These are phyloP conservation scores for Anaeramoeba ignava DNA, from an alignment of 78 protist species.

Conservation along the genomic window DNA sequence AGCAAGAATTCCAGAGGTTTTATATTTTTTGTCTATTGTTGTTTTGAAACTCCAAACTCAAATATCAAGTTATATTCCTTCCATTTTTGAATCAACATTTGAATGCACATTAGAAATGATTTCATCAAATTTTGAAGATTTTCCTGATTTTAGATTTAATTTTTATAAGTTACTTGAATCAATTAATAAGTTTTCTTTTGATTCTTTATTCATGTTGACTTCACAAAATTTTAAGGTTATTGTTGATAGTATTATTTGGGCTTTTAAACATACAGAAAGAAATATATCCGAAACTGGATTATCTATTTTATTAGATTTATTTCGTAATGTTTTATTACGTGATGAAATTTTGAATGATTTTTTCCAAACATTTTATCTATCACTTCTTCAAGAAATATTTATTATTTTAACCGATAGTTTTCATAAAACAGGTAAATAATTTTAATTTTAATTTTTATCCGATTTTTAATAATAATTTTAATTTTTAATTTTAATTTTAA, in stretches of 20 bases:
- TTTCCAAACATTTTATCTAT: constrained; percentile 30
- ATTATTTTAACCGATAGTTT: constrained; percentile 55
- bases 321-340: too few species aligned
- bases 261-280: constrained; percentile 76
- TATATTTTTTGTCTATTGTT: not conserved
- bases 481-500: too few species aligned
- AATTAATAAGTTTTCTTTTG: constrained; percentile 69
- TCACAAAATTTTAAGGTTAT: constrained; percentile 45
- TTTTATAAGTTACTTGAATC: constrained; percentile 69
- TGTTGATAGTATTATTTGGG: constrained; percentile 77
- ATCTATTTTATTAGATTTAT: too few species aligned
- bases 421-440: constrained; percentile 42
- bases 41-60: constrained; percentile 11
- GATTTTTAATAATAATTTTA: too few species aligned
- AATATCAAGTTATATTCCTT: constrained; percentile 20
- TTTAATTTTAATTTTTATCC: constrained; percentile 1
- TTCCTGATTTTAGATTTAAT: constrained; percentile 74
- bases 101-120: constrained; percentile 75
- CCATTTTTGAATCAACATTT: constrained; percentile 65
- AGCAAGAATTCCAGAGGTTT: constrained; percentile 35
- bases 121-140: constrained; percentile 61
- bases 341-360: constrained; percentile 21
- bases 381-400: constrained; percentile 38
- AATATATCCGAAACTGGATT: constrained; percentile 67
- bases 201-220: constrained; percentile 20